Conservation (phyloP, 306 rosid species). For the Prunus campanulata region DNA sequence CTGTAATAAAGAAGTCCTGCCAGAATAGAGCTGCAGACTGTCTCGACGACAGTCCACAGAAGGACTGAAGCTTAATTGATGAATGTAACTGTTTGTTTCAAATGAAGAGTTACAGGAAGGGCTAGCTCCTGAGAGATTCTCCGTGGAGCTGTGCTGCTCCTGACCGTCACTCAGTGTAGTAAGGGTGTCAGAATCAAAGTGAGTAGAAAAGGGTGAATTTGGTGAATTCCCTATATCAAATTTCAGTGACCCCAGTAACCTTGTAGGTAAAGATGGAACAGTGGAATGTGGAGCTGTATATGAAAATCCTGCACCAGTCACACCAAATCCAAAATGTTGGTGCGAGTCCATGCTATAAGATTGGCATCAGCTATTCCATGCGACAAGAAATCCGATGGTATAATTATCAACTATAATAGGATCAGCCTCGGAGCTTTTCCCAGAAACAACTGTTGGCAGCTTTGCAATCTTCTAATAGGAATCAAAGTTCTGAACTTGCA, state of each 20-base stretch:
- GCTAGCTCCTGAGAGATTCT: slow-evolving; percentile 57
- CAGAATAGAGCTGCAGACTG: slow-evolving; percentile 38
- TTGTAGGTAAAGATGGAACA: slow-evolving; percentile 50
- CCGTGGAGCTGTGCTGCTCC: slow-evolving; percentile 60
- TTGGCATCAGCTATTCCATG: slow-evolving; percentile 39
- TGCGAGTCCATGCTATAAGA: slow-evolving; percentile 70
- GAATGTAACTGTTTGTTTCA: slow-evolving; percentile 45
- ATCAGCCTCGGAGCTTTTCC: slow-evolving; percentile 16
- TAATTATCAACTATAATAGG: slow-evolving; percentile 10
- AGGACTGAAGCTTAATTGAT: slow-evolving; percentile 34
- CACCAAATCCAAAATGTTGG: slow-evolving; percentile 49
- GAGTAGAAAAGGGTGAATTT: slow-evolving; percentile 50
- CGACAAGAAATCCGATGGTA: slow-evolving; percentile 3
- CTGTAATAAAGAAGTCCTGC: slow-evolving; percentile 29
- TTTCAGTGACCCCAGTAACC: slow-evolving; percentile 58
- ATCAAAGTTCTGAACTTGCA: slow-evolving; percentile 5
- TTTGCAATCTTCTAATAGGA: background rate
- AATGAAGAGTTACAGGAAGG: slow-evolving; percentile 49
- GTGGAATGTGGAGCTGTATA: slow-evolving; percentile 53
- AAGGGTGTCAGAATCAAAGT: slow-evolving; percentile 57
- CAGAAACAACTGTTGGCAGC: background rate
- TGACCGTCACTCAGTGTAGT: slow-evolving; percentile 56
- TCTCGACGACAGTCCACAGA: slow-evolving; percentile 34
- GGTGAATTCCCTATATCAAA: slow-evolving; percentile 67
- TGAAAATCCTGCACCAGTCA: slow-evolving; percentile 52